A percentile compares a stretch with the other conserved stretches of the same genome.
Conservation (phyloP, 768 basidiomycete species). For the Rhizopogon vesiculosus region DNA sequence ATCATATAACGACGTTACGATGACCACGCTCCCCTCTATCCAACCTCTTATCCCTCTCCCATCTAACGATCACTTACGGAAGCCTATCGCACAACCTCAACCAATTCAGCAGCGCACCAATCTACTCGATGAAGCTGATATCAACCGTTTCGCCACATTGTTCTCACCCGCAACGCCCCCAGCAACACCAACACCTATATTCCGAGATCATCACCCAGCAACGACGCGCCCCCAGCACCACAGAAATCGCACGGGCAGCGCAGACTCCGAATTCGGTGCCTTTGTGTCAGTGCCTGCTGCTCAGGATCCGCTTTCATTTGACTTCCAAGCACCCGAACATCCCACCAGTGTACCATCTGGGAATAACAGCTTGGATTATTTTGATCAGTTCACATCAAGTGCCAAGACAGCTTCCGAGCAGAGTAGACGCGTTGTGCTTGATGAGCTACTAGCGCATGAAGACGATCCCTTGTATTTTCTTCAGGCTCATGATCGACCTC, state of each 20-base stretch:
- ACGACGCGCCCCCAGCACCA: background rate
- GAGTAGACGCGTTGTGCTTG: slow-evolving; percentile 49
- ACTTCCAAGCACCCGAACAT: background rate
- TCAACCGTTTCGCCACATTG: too few relatives aligned
- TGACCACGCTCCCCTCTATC: too few relatives aligned
- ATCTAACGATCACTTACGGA: too few relatives aligned
- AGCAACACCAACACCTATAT: background rate
- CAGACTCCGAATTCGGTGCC: slow-evolving; percentile 54
- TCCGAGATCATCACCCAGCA: background rate
- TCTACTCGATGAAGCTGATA: too few relatives aligned
- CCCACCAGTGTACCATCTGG: background rate
- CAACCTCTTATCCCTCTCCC: too few relatives aligned
- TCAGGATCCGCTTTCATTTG: slow-evolving; percentile 44
- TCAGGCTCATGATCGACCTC: slow-evolving; percentile 11
- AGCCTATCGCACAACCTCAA: too few relatives aligned
- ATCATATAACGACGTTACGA: too few relatives aligned
- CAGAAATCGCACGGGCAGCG: slow-evolving; percentile 11
- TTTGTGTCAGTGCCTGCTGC: slow-evolving; percentile 53
- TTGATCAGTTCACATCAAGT: slow-evolving; percentile 53
- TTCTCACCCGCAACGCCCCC: too few relatives aligned
- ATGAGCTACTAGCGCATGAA: slow-evolving; percentile 62
- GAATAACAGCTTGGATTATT: slow-evolving; percentile 42
- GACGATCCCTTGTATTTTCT: slow-evolving; percentile 70
- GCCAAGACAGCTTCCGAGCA: slow-evolving; percentile 52
- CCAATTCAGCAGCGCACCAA: too few relatives aligned